A percentile compares a stretch with the other conserved stretches of the same genome.
Evolutionary conservation across 352 stramenopile species (phyloP).

Genomic region (Albugo laibachii): DNA sequence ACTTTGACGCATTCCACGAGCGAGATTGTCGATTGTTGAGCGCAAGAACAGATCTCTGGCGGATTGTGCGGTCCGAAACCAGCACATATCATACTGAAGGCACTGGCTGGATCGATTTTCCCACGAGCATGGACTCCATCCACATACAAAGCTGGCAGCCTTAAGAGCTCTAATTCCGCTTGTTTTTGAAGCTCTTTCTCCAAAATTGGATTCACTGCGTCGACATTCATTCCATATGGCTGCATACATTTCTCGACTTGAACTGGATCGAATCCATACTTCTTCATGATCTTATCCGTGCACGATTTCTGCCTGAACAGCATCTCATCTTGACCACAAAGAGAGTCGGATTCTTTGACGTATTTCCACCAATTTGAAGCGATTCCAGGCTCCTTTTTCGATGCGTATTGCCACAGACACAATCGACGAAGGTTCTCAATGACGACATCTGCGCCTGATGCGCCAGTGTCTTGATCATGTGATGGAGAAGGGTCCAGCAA

Average conservation of each 20-base stretch:
- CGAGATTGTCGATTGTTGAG: constrained; percentile 35
- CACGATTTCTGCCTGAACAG: constrained; percentile 79
- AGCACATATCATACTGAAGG: constrained; percentile 71
- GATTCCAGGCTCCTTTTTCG: constrained; percentile 39
- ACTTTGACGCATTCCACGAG: constrained; percentile 51
- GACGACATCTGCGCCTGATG: constrained; percentile 89
- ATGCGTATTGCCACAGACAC: constrained; percentile 88
- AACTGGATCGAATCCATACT: constrained; percentile 61
- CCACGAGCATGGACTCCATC: constrained; percentile 87
- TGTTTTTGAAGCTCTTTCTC: constrained; percentile 82
- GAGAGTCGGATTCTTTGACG: constrained; percentile 76
- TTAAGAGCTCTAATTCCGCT: constrained; percentile 78
- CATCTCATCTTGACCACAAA: constrained; percentile 69
- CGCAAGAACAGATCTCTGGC: constrained; percentile 55
- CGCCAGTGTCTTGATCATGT: constrained; percentile 81
- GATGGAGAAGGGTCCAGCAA: constrained; percentile 87
- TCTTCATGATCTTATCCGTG: constrained; percentile 79
- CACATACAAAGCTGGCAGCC: constrained; percentile 86
- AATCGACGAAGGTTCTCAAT: constrained; percentile 84
- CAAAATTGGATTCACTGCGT: constrained; percentile 76
- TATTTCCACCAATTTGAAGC: constrained; percentile 91
- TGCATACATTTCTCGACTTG: constrained; percentile 88
- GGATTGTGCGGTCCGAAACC: constrained; percentile 66
- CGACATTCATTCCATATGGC: constrained; percentile 76
- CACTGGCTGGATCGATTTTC: constrained; percentile 70